Base-by-base conservation (phyloP, 164 flowering plant genomes). In the Vitis amurensis region DNA sequence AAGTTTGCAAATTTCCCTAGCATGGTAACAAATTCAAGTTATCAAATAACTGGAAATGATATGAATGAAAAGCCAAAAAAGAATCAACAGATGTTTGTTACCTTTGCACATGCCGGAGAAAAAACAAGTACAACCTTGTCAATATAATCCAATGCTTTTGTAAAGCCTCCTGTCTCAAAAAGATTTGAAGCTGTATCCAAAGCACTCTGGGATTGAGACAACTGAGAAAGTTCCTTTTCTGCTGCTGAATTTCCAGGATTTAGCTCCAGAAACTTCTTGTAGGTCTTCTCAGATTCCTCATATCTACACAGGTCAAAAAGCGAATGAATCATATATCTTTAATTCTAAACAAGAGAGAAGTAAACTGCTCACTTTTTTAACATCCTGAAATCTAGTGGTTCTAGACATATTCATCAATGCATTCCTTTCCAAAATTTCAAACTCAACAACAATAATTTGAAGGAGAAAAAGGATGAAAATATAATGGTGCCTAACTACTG, bases 71-170 rank as follows among this genome's bases (percentile, higher is more conserved):
- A 50, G 19, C n/a, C 6, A 31, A 59, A 37, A 23, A 44, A 49
- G 19, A 17, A 50, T 17, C 8, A 49, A 51, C 5, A 50, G 50
- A n/a, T 60, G 8, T 37, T n/a, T 47, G 27, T 59, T 77, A 91
- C 99, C 93, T 89, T 79, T 16, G 85, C 76, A 79, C 99, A 95
- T 48, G 86, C 88, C n/a, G 97, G 93, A 64, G 97, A 93, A 69
- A 93, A 95, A 73, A 93, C 97, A 67, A 95, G 93, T 8, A 95
- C 99, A 76, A 95, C 87, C 86, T 93, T 93, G 52, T 89, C 93
- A 56, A 95, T 55, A 61, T 79, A 86, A 50, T 95, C 98, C 78
- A 89, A 71, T n/a, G 97, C 80, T 80, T 93, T 93, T 37, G 79
- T 62, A 77, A 72, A 85, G 51, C 91, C 94, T 8, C 88, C 90